These are phyloP conservation scores for Xylaria digitata DNA, from an alignment of 2,329 filamentous ascomycete species.

Conservation along the genomic window DNA sequence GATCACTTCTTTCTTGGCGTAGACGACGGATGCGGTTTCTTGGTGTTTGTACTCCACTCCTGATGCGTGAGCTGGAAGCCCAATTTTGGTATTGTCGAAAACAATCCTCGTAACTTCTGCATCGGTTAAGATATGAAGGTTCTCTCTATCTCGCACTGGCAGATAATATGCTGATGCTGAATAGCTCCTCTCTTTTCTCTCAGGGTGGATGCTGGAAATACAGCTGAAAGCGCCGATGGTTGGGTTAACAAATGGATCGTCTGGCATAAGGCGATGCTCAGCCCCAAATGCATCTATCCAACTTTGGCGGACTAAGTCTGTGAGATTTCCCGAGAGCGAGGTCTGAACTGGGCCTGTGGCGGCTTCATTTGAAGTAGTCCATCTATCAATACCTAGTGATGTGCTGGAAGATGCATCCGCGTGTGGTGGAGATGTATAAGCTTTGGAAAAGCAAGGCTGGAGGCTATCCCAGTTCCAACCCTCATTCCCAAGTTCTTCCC, in stretches of 20 bases:
- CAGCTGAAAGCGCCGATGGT: conserved; percentile 34
- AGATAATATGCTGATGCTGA: conserved; percentile 34
- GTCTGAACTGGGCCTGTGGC: conserved; percentile 26
- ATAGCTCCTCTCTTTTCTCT: conserved; percentile 32
- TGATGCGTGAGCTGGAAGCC: conserved; percentile 15
- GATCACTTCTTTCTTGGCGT: conserved; percentile 37
- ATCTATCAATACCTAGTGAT: conserved; percentile 30
- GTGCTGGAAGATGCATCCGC: conserved; percentile 8
- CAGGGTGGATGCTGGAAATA: conserved; percentile 33
- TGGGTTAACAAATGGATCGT: conserved; percentile 31
- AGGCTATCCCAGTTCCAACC: conserved; percentile 43
- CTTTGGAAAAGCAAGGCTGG: conserved; percentile 12
- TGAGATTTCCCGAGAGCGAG: conserved; percentile 23
- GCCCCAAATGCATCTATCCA: conserved; percentile 30
- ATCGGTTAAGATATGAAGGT: conserved; percentile 33
- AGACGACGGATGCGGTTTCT: neutral
- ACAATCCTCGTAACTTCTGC: conserved; percentile 32
- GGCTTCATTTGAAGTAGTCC: neutral
- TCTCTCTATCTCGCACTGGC: conserved; percentile 31
- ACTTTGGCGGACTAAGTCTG: conserved; percentile 11
- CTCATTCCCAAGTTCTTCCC: conserved; percentile 46
- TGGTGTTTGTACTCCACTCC: conserved; percentile 31
- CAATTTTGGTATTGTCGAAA: conserved; percentile 10
- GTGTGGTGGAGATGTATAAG: conserved; percentile 24
- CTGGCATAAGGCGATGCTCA: conserved; percentile 16